A percentile compares a stretch with the other conserved stretches of the same genome.
These are phyloP conservation scores for Tanacetum coccineum DNA, from an alignment of 129 eudicot genomes.

Conservation along the genomic window DNA sequence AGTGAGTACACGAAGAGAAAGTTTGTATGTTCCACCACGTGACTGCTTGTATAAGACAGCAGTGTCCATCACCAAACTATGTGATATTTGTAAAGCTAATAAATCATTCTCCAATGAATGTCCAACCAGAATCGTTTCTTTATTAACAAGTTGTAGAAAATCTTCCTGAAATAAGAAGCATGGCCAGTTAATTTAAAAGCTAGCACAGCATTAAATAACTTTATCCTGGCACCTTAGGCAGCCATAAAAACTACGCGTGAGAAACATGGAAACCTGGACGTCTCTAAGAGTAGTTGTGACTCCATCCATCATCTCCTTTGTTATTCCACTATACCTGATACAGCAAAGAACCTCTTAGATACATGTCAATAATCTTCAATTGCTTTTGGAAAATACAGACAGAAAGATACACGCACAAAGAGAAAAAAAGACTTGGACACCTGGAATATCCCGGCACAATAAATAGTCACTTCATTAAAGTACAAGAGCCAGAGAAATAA, in stretches of 20 bases:
- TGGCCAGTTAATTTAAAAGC: constrained; percentile 4
- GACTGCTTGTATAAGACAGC: constrained; percentile 84
- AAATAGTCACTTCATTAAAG: no score
- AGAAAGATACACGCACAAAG: no score
- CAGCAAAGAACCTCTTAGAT: constrained; percentile 16
- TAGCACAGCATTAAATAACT: neutral
- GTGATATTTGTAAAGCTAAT: constrained; percentile 73
- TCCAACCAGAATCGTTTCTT: constrained; percentile 89
- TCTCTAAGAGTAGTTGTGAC: constrained; percentile 87
- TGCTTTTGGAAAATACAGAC: neutral
- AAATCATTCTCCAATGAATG: constrained; percentile 97
- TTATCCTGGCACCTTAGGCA: neutral
- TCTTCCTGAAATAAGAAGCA: constrained; percentile 58
- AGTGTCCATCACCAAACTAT: constrained; percentile 83
- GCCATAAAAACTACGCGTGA: neutral
- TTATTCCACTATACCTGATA: constrained; percentile 93
- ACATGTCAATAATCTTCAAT: neutral
- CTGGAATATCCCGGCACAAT: no score
- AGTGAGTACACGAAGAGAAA: constrained; percentile 84
- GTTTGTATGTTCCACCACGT: constrained; percentile 80
- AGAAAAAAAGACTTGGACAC: no score
- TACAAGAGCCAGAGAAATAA: no score
- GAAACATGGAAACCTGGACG: constrained; percentile 55
- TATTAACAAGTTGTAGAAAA: constrained; percentile 62
- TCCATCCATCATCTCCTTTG: constrained; percentile 76